Evolutionary conservation across 208 protist species (phyloP).

Genomic region (Trypanosoma boissoni): DNA sequence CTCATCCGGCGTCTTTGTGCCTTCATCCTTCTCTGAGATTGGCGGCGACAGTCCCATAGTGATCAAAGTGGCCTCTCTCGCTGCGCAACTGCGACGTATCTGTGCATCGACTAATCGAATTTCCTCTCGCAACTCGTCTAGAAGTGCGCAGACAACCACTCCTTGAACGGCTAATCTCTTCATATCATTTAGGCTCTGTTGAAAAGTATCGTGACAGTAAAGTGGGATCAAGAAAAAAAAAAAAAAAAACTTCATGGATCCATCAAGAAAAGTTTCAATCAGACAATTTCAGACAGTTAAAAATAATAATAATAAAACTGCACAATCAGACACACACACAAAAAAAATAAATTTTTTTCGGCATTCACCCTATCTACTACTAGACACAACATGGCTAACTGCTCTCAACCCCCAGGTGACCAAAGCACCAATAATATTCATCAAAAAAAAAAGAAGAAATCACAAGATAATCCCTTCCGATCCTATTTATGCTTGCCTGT

Average conservation of each 20-base stretch:
- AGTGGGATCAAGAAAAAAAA: conserved; percentile 10
- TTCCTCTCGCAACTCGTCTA: conserved; percentile 22
- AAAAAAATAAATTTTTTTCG: conserved; percentile 15
- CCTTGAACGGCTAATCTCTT: no score
- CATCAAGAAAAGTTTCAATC: conserved; percentile 3
- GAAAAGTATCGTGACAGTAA: not conserved
- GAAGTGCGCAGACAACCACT: no score
- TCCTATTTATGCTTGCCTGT: no score
- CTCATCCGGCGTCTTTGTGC: not conserved
- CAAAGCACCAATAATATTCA: no score
- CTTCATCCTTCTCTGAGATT: not conserved
- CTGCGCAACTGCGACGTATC: conserved; percentile 25
- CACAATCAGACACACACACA: not conserved
- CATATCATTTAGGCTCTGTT: no score
- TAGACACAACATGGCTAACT: no score
- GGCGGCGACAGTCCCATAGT: no score
- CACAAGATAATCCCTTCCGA: no score
- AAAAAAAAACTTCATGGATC: conserved; percentile 14
- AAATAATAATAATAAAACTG: conserved; percentile 3
- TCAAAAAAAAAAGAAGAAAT: no score
- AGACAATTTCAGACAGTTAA: no score
- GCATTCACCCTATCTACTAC: no score
- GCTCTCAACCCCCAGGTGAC: no score
- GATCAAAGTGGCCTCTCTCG: conserved; percentile 10
- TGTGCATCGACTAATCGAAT: conserved; percentile 30